Percentiles rank a stretch among this genome's conserved stretches.
phyloP scores from a whole-genome alignment of 2,329 filamentous ascomycete genomes.

The Taxawa tesnikishii region DNA sequence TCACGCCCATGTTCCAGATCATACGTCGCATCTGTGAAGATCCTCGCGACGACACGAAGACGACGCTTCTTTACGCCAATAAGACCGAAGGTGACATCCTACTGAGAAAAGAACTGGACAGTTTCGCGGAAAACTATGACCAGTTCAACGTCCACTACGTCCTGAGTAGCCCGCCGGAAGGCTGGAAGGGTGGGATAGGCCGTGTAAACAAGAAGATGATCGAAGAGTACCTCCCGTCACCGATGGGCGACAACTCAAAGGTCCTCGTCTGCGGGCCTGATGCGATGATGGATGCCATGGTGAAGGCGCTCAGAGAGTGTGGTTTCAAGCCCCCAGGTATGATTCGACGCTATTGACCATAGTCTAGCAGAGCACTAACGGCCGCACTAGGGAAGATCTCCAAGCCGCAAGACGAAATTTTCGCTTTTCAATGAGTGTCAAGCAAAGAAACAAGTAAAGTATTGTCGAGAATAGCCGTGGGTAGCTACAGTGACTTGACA shows the following conservation, averaged over 20 bases:
- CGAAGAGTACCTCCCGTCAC: slow-evolving; percentile 33
- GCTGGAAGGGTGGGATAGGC: slow-evolving; percentile 38
- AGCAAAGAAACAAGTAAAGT: too few relatives aligned
- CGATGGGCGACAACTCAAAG: slow-evolving; percentile 36
- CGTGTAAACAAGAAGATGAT: slow-evolving; percentile 42
- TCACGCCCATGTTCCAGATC: slow-evolving; percentile 49
- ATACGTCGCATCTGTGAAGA: slow-evolving; percentile 53
- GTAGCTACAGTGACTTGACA: too few relatives aligned
- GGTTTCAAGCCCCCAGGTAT: slow-evolving; percentile 79
- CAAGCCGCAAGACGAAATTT: too few relatives aligned
- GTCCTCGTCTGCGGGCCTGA: slow-evolving; percentile 50
- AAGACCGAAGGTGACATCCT: slow-evolving; percentile 47
- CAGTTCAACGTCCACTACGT: slow-evolving; percentile 44
- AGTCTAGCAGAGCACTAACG: too few relatives aligned
- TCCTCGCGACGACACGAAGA: slow-evolving; percentile 41
- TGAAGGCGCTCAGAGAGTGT: slow-evolving; percentile 36
- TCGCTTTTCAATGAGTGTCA: too few relatives aligned
- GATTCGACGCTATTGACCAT: too few relatives aligned
- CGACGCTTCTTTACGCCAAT: slow-evolving; percentile 49
- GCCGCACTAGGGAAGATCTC: too few relatives aligned
- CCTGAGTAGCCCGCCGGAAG: slow-evolving; percentile 29
- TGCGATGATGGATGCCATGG: slow-evolving; percentile 45
- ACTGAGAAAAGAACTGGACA: slow-evolving; percentile 42
- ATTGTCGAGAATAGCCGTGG: too few relatives aligned
- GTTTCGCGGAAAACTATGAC: slow-evolving; percentile 33